Conservation (phyloP, 2,329 filamentous ascomycete genomes). For the Phyllosticta citrichinensis region DNA sequence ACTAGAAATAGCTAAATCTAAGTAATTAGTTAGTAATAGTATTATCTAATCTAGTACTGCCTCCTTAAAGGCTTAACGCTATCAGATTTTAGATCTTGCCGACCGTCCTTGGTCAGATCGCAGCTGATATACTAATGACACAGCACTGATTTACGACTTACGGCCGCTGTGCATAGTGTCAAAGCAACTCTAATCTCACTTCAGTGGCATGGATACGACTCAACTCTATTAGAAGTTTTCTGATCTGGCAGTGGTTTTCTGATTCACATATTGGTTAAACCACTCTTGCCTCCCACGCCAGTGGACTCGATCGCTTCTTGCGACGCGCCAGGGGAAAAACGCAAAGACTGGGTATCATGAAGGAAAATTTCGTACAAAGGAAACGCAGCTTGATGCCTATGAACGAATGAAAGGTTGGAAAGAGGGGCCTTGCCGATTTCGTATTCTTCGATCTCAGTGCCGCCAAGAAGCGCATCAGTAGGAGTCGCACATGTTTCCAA, state of each 20-base stretch:
- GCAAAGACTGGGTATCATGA: neutral
- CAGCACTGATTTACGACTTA: neutral
- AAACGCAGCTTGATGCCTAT: neutral
- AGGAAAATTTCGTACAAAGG: neutral
- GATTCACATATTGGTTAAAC: neutral
- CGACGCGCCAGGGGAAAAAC: neutral
- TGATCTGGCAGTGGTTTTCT: neutral
- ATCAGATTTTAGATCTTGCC: neutral
- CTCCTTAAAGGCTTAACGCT: neutral
- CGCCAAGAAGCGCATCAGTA: neutral
- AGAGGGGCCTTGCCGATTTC: neutral
- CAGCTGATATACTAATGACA: neutral
- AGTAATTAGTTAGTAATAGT: too few species aligned
- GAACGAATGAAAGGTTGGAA: neutral
- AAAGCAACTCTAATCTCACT: neutral
- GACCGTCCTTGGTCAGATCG: neutral
- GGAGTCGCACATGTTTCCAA: conserved; percentile 31
- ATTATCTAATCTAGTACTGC: too few species aligned
- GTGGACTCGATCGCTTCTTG: neutral
- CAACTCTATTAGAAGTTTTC: neutral
- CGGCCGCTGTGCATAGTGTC: neutral
- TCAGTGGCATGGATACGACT: neutral
- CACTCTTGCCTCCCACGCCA: neutral
- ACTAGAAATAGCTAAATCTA: too few species aligned
- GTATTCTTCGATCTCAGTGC: neutral